Evolutionary conservation across 2,329 filamentous ascomycete species (phyloP), one percentile per base, ranked within the genome.

Genomic region (Lomentospora prolificans): DNA sequence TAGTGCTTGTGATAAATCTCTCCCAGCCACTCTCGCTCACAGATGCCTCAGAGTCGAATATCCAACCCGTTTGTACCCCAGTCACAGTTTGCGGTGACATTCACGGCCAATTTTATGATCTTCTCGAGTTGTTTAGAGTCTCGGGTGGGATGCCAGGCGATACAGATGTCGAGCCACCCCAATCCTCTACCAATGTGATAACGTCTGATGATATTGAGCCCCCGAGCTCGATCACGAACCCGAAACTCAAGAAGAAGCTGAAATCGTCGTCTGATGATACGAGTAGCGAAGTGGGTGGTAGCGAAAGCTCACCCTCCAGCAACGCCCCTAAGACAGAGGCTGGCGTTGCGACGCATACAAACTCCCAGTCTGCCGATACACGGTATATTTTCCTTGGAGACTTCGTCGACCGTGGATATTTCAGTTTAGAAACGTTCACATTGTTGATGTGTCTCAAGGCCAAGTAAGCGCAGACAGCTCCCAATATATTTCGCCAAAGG

Each of bases 1-100:
- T 69, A 61, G 66, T 50, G n/a, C 24, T 12, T 12, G 27, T 27
- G 17, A 27, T 57, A 58, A 64, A 46, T 56, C 52, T 56, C 33
- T 36, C 36, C 48, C 30, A 52, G 48, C 57, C 50, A 3, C 4
- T 44, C 3, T 48, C 22, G 27, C n/a, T 14, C 44, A 30, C 28
- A 24, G 27, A 36, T 19, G 9, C 22, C 53, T 8, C 63, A 95
- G 94, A 99, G 74, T 96, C 91, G 61, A 99, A 99, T 69, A 97
- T 99, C 58, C 94, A 97, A 70, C 94, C 94, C n/a, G 92, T 99
- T 19, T 84, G 87, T 55, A 96, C 94, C 0, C 94, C 94, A 5
- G 94, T 99, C 60, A 99, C 94, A 4, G 87, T 99, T 60, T 97
- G 94, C 67, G 94, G 94, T 67, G 94, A 99, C 69, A 97, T 99